Evolutionary conservation across 2,329 filamentous ascomycete species (phyloP), one percentile per base, ranked within the genome.

Genomic region (Macroventuria anomochaeta): DNA sequence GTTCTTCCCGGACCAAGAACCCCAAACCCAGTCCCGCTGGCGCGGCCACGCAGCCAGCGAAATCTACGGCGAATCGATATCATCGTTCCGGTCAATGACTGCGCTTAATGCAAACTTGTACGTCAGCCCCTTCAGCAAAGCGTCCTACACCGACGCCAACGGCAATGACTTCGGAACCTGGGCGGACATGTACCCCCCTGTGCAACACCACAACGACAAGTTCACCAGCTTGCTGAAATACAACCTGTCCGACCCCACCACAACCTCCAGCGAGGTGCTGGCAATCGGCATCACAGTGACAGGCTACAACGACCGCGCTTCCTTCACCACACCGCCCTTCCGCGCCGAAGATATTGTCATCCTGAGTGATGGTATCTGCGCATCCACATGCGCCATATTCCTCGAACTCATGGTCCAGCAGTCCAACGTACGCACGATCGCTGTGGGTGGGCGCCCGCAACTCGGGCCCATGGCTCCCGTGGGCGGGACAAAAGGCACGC

Each of bases 1-100:
- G 62, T 78, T 85, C 59, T 85, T 85, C 71, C 83, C 83, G 0
- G 58, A 57, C 0, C 61, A 74, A 7, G 64, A 71, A 1, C 76
- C 78, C 3, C 81, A 79, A 59, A 76, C 74, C 17, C 77, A 76
- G 33, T 77, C 72, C 4, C 78, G 82, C 7, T 77, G 79, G 59
- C 78, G 81, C 15, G 77, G 77, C 2, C 72, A 77, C 33, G 67
- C 59, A n/a, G 70, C 70, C 7, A 63, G 61, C 33, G 67, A 71
- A 17, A 38, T 74, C 12, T 58, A 70, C 17, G 71, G 67, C 43
- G 40, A 63, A 10, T 50, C 37, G 23, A 50, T 73, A 5, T 67
- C 64, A 11, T 55, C 55, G 3, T 57, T 67, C 28, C 15, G 44
- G 1, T n/a, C 38, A 0, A 53, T 69, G 17, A 65, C 46, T 2